phyloP scores from a whole-genome alignment of 441 rosid genomes.

The Theobroma grandiflorum region DNA sequence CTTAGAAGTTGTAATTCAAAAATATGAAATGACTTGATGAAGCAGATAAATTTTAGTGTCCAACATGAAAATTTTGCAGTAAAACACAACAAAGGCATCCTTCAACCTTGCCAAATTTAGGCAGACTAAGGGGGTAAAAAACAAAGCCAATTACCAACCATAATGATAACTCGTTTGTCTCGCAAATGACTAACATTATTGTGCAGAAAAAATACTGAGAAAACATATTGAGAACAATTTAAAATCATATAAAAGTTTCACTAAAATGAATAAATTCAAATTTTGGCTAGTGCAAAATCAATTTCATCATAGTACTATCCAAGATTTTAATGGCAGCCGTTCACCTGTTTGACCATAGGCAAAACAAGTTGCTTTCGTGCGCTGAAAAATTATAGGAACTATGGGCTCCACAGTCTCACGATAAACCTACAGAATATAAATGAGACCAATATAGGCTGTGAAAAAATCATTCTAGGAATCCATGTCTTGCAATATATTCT shows the following conservation, averaged over 20 bases:
- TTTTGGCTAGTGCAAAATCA: neutral
- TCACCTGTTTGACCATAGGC: conserved; percentile 99
- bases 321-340: conserved; percentile 22
- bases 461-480: conserved; percentile 4
- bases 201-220: neutral
- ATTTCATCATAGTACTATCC: neutral
- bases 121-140: neutral
- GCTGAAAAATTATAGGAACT: conserved; percentile 93
- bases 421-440: conserved; percentile 67
- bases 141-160: neutral
- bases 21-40: neutral
- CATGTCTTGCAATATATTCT: neutral
- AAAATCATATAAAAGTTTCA: conserved; percentile 12
- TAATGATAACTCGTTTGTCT: neutral
- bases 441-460: conserved; percentile 25
- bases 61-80: neutral
- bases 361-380: conserved; percentile 98
- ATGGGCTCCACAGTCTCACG: conserved; percentile 96
- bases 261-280: neutral
- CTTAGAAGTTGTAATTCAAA: conserved; percentile 22
- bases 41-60: neutral
- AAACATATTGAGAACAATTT: neutral
- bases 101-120: neutral
- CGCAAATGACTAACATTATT: neutral
- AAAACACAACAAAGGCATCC: neutral